Evolutionary conservation across 805 yeast species (phyloP), one percentile per base, ranked within the genome.

Genomic region (Zygoascus tannicola): DNA sequence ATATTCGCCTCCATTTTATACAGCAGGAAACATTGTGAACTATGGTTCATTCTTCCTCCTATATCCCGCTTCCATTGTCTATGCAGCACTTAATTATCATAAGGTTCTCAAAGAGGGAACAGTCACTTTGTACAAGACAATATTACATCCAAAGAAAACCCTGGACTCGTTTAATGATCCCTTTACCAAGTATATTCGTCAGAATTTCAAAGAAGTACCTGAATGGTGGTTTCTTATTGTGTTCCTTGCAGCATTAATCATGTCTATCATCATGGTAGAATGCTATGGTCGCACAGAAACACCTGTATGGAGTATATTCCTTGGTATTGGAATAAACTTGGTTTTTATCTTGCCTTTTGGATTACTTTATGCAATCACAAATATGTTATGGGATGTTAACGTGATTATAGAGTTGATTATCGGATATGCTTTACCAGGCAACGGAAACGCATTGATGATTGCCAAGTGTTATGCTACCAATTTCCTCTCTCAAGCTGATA

Each of bases 1-100:
- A 5, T 80, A 80, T 61, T 79, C 85, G 0, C 81, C 84, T 4
- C 85, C 85, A 10, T 80, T 71, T 58, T 78, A 76, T 55, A 56
- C 76, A 21, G 84, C 85, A 7, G 83, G 48, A n/a, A 50, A 48
- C 41, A 33, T 50, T 33, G 46, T 49, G 5, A 56, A 68, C 16
- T 78, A 78, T 55, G 82, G 82, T 20, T 71, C 78, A 0, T 71
- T 66, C 54, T 76, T 76, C 56, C 71, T 73, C 26, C 57, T 74
- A 38, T 76, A 76, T 51, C 81, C 84, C 3, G 69, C 76, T 51
- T 68, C 75, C 18, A 67, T 78, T 19, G 54, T 72, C 0, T 71
- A 0, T 75, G 74, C 55, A 32, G 50, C 22, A 32, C 48, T 21
- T 18, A 1, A 22, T 21, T 47, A 37, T 23, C 52, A 44, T 41